phyloP scores from a whole-genome alignment of 495 filamentous ascomycete genomes.

The Platismatia glauca region DNA sequence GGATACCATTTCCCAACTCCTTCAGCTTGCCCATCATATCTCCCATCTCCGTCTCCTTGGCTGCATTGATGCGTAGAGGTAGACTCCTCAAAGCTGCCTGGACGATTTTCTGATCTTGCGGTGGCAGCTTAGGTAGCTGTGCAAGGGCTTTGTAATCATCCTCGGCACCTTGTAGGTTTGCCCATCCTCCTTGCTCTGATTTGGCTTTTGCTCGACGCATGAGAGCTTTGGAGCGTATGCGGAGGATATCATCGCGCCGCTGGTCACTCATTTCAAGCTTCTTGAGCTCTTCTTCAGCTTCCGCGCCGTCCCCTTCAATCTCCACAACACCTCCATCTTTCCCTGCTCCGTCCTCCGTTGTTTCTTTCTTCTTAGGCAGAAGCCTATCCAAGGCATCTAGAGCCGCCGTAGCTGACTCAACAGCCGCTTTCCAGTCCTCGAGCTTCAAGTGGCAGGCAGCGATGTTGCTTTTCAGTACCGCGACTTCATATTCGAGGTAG shows the following conservation, averaged over 20 bases:
- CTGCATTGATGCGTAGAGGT: conserved; percentile 57
- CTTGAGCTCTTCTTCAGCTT: conserved; percentile 49
- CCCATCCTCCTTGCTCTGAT: conserved; percentile 66
- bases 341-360: conserved; percentile 8
- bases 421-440: conserved; percentile 74
- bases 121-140: conserved; percentile 36
- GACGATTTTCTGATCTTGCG: conserved; percentile 58
- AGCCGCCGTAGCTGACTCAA: conserved; percentile 62
- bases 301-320: conserved; percentile 47
- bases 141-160: conserved; percentile 38
- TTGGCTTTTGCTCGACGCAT: conserved; percentile 74
- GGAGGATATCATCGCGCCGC: conserved; percentile 53
- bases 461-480: conserved; percentile 79
- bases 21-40: conserved; percentile 98
- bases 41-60: conserved; percentile 74
- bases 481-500: conserved; percentile 84
- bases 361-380: conserved; percentile 28
- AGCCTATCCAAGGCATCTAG: conserved; percentile 63
- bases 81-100: conserved; percentile 54
- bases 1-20: conserved; percentile 79
- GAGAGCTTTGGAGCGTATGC: conserved; percentile 75
- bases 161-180: conserved; percentile 66
- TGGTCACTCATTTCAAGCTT: conserved; percentile 43
- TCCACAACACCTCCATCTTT: conserved; percentile 37
- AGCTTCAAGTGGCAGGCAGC: conserved; percentile 86